Evolutionary conservation across 192 early-diverging fungal species (phyloP).

Genomic region (Coemansia sp.): DNA sequence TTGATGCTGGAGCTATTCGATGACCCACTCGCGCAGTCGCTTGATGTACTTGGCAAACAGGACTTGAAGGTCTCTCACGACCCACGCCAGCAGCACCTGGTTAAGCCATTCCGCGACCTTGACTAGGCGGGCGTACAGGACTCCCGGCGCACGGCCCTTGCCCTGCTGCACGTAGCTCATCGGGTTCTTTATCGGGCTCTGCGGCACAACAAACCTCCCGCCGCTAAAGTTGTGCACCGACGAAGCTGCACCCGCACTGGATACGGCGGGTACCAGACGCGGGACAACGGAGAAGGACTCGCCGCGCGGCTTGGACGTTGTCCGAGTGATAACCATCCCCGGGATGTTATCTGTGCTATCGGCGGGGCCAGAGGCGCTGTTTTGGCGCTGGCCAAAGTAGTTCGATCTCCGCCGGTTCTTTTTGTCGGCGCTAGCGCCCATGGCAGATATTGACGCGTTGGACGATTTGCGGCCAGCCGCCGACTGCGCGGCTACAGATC

Average conservation of each 20-base stretch:
- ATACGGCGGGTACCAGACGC: conserved; percentile 23
- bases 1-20: conserved; percentile 28
- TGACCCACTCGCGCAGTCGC: conserved; percentile 56
- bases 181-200: conserved; percentile 53
- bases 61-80: conserved; percentile 56
- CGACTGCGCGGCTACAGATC: conserved; percentile 19
- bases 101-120: conserved; percentile 53
- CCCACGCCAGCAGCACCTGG: conserved; percentile 56
- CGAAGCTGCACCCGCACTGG: background rate
- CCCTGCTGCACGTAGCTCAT: conserved; percentile 48
- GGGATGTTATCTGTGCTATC: conserved; percentile 26
- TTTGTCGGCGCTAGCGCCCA: conserved; percentile 25
- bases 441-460: conserved; percentile 38
- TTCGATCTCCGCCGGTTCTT: conserved; percentile 51
- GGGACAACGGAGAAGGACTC: conserved; percentile 47
- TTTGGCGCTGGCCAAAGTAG: conserved; percentile 54
- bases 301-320: conserved; percentile 27
- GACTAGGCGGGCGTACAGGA: conserved; percentile 52
- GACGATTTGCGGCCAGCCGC: conserved; percentile 40
- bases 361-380: conserved; percentile 14
- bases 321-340: background rate
- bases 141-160: conserved; percentile 47
- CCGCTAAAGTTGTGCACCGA: conserved; percentile 1
- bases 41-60: conserved; percentile 58
- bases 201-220: conserved; percentile 43